Evolutionary conservation across 495 filamentous ascomycete species (phyloP), one percentile per base, ranked within the genome.

Genomic region (Ramalina intermedia): DNA sequence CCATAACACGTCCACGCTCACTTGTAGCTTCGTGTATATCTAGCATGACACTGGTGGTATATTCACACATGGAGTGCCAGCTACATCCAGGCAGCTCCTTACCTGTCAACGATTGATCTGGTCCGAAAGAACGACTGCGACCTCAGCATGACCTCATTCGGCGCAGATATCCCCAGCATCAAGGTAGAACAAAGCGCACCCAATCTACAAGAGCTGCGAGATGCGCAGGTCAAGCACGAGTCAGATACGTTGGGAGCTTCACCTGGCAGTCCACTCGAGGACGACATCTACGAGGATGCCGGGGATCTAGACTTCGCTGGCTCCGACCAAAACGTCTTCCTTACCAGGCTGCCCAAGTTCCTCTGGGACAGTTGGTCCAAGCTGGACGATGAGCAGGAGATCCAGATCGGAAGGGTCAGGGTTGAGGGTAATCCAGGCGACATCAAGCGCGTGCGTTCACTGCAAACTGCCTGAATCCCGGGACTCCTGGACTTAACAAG

Each of bases 271-370:
- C 66, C 82, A 37, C 76, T 78, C 26, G 82, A 87, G 41, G 80
- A 88, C 21, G 85, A 87, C 55, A 69, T 85, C 49, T 86, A 86
- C 52, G 88, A 96, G 63, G 88, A 96, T 63, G 82, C 85, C 4
- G 85, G 85, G 44, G 88, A 96, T 54, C 69, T 94, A 27, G 80
- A 85, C 37, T 90, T 94, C 50, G 72, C 74, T 44, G 68, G 75
- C 41, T 67, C 72, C 8, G 65, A 63, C 16, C 68, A 72, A 43
- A 68, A 67, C 47, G 66, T 87, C 40, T 93, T 82, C 69, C 69
- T 96, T 21, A 79, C 82, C 18, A 78, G 84, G 44, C 68, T 94
- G 6, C 87, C 88, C 3, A 74, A 78, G 49, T 81, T 80, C 55
- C 68, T 96, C 9, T 91, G 83, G 81, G 74, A 91, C 50, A 65